Evolutionary conservation across 2,329 filamentous ascomycete species (phyloP).

Genomic region (Fusarium falciforme): DNA sequence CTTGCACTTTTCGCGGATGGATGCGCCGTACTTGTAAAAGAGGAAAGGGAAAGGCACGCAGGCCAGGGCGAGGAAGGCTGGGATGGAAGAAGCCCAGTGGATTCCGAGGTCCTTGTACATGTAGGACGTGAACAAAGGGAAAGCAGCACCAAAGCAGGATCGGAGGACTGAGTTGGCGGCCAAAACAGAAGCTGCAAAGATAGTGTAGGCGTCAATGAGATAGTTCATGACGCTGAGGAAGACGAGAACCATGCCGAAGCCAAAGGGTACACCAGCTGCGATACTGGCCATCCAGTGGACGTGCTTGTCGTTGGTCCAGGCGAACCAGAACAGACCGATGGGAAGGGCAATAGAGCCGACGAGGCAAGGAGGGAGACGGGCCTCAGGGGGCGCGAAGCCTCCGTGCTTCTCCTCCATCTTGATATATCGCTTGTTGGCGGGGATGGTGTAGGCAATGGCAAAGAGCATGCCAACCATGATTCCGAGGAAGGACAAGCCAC

Average conservation of each 20-base stretch:
- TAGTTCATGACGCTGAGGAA: constrained; percentile 40
- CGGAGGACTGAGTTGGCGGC: constrained; percentile 34
- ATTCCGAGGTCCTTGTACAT: constrained; percentile 36
- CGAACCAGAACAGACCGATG: constrained; percentile 66
- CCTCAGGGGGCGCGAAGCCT: constrained; percentile 32
- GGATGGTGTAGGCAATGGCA: constrained; percentile 31
- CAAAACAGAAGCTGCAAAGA: constrained; percentile 34
- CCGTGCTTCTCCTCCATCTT: constrained; percentile 30
- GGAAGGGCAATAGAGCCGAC: constrained; percentile 25
- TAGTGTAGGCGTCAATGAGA: constrained; percentile 37
- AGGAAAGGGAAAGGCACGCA: constrained; percentile 39
- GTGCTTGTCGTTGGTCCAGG: constrained; percentile 65
- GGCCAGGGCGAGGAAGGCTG: constrained; percentile 31
- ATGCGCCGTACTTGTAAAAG: constrained; percentile 35
- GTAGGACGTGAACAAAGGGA: constrained; percentile 32
- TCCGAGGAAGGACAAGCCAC: constrained; percentile 33
- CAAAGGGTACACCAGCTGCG: constrained; percentile 56
- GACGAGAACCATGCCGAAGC: constrained; percentile 65
- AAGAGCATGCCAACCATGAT: constrained; percentile 38
- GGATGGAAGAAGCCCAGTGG: constrained; percentile 35
- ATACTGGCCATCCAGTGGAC: constrained; percentile 65
- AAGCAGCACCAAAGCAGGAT: constrained; percentile 35
- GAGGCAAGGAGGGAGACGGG: constrained; percentile 29
- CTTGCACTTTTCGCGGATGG: constrained; percentile 37
- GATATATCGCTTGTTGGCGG: constrained; percentile 33